Conservation (phyloP, 23 red algal species). For the Cyanidioschyzon merolae region DNA sequence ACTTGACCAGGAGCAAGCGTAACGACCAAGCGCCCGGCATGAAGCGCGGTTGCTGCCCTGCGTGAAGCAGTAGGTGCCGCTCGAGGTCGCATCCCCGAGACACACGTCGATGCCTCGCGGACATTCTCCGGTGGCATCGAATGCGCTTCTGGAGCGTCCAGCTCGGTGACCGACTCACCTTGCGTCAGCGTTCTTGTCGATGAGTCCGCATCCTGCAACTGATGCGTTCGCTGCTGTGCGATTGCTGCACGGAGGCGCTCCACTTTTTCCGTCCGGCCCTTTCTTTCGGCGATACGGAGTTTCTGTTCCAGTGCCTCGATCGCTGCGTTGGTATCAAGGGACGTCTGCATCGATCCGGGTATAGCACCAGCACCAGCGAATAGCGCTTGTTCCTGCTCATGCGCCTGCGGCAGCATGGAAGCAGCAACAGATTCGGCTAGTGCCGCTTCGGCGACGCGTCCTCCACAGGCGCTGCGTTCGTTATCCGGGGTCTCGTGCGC, state of each 20-base stretch:
- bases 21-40: neutral
- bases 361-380: neutral
- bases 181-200: no score
- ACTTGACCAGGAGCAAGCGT: neutral
- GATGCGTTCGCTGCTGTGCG: neutral
- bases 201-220: no score
- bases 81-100: no score
- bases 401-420: neutral
- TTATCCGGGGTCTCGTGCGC: neutral
- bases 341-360: constrained; percentile 1
- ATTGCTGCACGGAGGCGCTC: neutral
- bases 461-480: neutral
- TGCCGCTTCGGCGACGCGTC: neutral
- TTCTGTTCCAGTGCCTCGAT: constrained; percentile 22
- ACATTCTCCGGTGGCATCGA: no score
- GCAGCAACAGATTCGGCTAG: neutral
- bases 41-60: no score
- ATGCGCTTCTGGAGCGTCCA: no score
- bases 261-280: constrained; percentile 29
- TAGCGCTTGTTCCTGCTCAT: neutral
- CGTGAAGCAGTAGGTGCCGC: neutral
- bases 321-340: neutral
- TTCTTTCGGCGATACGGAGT: constrained; percentile 18
- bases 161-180: no score
- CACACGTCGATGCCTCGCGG: no score